Conservation (phyloP, 2,329 filamentous ascomycete species). For the Fusarium pilosicola region DNA sequence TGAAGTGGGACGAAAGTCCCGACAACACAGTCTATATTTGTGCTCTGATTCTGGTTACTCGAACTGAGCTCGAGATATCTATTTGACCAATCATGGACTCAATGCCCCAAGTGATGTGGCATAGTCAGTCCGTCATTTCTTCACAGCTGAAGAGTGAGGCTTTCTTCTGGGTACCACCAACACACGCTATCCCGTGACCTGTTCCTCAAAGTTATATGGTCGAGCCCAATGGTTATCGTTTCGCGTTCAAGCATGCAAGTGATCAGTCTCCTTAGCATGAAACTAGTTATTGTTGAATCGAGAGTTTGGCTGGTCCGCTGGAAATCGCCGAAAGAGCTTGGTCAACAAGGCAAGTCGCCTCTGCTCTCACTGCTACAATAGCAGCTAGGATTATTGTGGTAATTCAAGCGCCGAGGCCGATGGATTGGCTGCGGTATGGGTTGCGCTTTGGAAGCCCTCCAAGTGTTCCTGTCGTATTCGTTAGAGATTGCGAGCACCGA, state of each 20-base stretch:
- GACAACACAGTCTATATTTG: background rate
- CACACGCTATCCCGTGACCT: background rate
- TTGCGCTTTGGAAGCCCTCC: slow-evolving; percentile 11
- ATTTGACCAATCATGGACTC: background rate
- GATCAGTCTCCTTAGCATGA: background rate
- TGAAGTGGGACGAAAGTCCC: background rate
- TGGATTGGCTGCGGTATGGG: background rate
- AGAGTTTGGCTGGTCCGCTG: background rate
- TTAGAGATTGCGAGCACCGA: slow-evolving; percentile 5
- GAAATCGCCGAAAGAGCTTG: background rate
- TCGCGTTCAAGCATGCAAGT: background rate
- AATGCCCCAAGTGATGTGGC: background rate
- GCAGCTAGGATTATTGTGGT: background rate
- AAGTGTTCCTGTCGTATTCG: slow-evolving; percentile 13
- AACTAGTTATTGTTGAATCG: background rate
- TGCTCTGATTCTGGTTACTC: background rate
- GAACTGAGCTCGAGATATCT: background rate
- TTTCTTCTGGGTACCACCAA: background rate
- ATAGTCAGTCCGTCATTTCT: background rate
- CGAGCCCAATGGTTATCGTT: background rate
- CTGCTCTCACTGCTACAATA: background rate
- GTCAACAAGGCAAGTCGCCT: background rate
- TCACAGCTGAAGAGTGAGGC: background rate
- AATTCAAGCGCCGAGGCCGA: background rate
- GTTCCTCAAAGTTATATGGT: background rate